Percentiles rank a stretch among this genome's conserved stretches.
These are phyloP conservation scores for Leccinellum albellum DNA, from an alignment of 768 basidiomycete species.

Conservation along the genomic window DNA sequence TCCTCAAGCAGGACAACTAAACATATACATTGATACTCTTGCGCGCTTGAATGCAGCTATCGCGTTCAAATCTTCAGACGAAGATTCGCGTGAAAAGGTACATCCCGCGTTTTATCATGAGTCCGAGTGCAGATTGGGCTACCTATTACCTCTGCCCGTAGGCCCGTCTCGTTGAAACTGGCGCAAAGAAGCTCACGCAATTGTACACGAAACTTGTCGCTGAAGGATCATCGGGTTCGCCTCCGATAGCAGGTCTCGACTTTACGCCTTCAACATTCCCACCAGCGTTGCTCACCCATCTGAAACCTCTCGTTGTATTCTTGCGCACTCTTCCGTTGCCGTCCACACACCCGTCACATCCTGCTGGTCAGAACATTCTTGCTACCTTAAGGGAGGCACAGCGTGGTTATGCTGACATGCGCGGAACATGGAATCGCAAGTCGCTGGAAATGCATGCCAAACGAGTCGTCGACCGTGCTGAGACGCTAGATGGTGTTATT, in stretches of 20 bases:
- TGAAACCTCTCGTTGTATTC: conserved; percentile 64
- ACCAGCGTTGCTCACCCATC: conserved; percentile 44
- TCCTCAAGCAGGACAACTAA: conserved; percentile 66
- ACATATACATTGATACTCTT: conserved; percentile 64
- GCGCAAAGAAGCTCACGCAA: conserved; percentile 76
- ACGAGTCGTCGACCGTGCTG: conserved; percentile 65
- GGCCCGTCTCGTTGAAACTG: conserved; percentile 79
- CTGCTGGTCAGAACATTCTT: conserved; percentile 62
- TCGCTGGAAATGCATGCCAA: conserved; percentile 71
- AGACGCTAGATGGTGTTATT: conserved; percentile 59
- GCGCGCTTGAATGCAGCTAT: conserved; percentile 77
- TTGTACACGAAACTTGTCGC: conserved; percentile 87
- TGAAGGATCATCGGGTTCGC: conserved; percentile 76
- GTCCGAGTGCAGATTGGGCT: not conserved
- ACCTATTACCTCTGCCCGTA: conserved; percentile 7
- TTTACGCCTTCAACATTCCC: conserved; percentile 55
- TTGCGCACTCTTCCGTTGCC: conserved; percentile 72
- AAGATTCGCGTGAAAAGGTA: conserved; percentile 54
- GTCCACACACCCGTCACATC: conserved; percentile 79
- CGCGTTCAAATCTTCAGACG: conserved; percentile 65
- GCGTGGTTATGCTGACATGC: conserved; percentile 82
- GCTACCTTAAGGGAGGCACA: conserved; percentile 72
- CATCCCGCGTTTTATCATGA: not conserved
- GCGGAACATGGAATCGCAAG: conserved; percentile 72
- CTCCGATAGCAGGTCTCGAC: conserved; percentile 56